Evolutionary conservation across 352 stramenopile genomes (phyloP).

Genomic region (Pythium monospermum): DNA sequence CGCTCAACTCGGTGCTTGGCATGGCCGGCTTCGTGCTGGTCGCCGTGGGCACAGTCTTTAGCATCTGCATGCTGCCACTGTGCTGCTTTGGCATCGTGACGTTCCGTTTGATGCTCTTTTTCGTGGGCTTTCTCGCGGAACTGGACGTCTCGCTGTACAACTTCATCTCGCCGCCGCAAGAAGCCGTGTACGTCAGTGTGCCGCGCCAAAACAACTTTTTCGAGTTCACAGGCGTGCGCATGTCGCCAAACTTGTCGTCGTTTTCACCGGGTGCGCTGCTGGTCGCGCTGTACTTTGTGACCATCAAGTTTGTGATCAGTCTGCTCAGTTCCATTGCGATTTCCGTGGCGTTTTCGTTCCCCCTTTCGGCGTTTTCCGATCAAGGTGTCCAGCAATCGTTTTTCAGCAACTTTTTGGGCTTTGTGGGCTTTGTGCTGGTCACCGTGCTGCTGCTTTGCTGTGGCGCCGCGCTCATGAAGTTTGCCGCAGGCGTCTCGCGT

Average conservation of each 20-base stretch:
- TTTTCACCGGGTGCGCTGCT: constrained; percentile 37
- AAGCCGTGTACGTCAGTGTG: constrained; percentile 44
- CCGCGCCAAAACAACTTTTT: constrained; percentile 26
- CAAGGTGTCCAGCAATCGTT: constrained; percentile 28
- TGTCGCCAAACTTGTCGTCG: constrained; percentile 41
- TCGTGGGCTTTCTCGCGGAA: constrained; percentile 48
- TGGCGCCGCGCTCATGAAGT: constrained; percentile 54
- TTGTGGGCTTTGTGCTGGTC: constrained; percentile 42
- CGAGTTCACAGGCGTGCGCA: constrained; percentile 39
- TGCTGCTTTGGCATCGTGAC: constrained; percentile 51
- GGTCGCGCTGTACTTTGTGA: constrained; percentile 56
- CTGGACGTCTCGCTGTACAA: constrained; percentile 60
- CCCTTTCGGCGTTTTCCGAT: constrained; percentile 33
- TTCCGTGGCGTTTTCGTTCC: constrained; percentile 50
- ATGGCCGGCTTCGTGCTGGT: constrained; percentile 38
- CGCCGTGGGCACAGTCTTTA: constrained; percentile 29
- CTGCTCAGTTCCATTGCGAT: constrained; percentile 48
- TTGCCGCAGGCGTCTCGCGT: constrained; percentile 34
- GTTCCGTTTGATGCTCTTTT: constrained; percentile 46
- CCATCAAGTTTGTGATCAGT: constrained; percentile 49
- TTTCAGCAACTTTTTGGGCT: constrained; percentile 35
- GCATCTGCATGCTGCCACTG: constrained; percentile 40
- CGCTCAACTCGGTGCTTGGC: constrained; percentile 48
- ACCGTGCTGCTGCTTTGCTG: constrained; percentile 41
- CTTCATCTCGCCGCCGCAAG: constrained; percentile 45